A percentile compares a stretch with the other conserved stretches of the same genome.
phyloP scores from a whole-genome alignment of 352 stramenopile species.

The Pythium angustatum region DNA sequence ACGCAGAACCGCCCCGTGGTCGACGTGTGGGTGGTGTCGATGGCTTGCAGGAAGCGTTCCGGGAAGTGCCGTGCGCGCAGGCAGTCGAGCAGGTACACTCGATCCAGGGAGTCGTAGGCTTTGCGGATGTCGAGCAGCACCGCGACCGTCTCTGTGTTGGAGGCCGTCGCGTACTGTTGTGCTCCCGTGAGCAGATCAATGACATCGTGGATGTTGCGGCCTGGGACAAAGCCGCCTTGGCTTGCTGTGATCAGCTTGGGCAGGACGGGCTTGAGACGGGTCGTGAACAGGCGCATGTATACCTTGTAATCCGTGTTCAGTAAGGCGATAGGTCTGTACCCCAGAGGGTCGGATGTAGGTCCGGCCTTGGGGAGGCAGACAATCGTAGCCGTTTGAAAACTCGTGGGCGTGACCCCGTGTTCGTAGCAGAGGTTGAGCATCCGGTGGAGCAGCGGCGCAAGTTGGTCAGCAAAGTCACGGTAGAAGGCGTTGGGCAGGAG shows the following conservation, averaged over 20 bases:
- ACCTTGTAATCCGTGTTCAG: constrained; percentile 21
- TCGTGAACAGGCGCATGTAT: not conserved
- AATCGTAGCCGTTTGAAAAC: not conserved
- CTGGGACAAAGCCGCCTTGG: constrained; percentile 11
- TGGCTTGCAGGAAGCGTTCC: not conserved
- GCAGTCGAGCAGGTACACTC: not conserved
- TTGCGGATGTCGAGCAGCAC: constrained; percentile 15
- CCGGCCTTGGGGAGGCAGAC: constrained; percentile 2
- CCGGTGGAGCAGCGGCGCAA: not conserved
- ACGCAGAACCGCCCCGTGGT: constrained; percentile 4
- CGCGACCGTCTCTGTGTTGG: not conserved
- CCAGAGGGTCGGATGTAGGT: not conserved
- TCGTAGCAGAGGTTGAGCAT: not conserved
- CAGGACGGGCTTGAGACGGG: not conserved
- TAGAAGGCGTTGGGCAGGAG: not conserved
- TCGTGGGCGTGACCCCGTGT: not conserved
- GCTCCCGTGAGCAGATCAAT: not conserved
- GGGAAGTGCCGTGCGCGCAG: not conserved
- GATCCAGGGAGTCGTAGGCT: constrained; percentile 14
- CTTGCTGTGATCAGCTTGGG: not conserved
- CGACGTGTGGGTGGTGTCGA: not conserved
- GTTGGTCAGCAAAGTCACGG: not conserved
- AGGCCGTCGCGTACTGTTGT: not conserved
- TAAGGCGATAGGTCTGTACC: constrained; percentile 10
- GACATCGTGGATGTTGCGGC: constrained; percentile 1